Evolutionary conservation across 2,329 filamentous ascomycete genomes (phyloP).

Genomic region (Zelopaecilomyces penicillatus): DNA sequence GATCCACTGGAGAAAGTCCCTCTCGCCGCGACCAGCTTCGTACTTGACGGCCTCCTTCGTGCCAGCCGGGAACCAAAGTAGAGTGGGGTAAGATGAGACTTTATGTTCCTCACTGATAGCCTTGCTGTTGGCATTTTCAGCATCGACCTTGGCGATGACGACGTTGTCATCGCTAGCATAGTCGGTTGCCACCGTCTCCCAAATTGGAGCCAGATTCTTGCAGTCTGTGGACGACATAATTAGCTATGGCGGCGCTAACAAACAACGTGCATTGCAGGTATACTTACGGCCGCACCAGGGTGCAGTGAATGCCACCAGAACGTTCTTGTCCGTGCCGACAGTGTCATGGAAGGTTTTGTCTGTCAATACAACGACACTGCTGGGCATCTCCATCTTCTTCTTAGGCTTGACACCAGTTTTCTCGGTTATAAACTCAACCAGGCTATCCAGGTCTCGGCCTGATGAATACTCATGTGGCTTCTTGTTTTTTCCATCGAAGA

Average conservation of each 20-base stretch:
- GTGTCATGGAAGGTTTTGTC: constrained; percentile 69
- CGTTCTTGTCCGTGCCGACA: constrained; percentile 79
- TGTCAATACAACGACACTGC: constrained; percentile 69
- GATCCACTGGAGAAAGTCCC: constrained; percentile 68
- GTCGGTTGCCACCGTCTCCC: constrained; percentile 78
- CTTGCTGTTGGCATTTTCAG: constrained; percentile 81
- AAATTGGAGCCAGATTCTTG: constrained; percentile 84
- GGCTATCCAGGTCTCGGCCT: constrained; percentile 78
- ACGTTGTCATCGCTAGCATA: constrained; percentile 72
- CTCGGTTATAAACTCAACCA: constrained; percentile 71
- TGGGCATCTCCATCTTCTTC: constrained; percentile 64
- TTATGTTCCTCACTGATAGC: constrained; percentile 65
- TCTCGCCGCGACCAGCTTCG: constrained; percentile 66
- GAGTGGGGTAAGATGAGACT: constrained; percentile 84
- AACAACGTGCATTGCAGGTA: background rate
- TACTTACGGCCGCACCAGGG: constrained; percentile 96
- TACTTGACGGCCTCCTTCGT: constrained; percentile 65
- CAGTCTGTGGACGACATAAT: constrained; percentile 56
- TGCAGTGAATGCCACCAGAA: constrained; percentile 92
- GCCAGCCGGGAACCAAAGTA: constrained; percentile 93
- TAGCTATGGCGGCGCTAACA: background rate
- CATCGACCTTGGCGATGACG: constrained; percentile 89
- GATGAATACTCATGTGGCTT: constrained; percentile 78
- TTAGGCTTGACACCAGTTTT: constrained; percentile 81
- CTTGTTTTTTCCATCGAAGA: constrained; percentile 90